Conservation (phyloP, 2,329 filamentous ascomycete species). For the Colletotrichum shisoi region DNA sequence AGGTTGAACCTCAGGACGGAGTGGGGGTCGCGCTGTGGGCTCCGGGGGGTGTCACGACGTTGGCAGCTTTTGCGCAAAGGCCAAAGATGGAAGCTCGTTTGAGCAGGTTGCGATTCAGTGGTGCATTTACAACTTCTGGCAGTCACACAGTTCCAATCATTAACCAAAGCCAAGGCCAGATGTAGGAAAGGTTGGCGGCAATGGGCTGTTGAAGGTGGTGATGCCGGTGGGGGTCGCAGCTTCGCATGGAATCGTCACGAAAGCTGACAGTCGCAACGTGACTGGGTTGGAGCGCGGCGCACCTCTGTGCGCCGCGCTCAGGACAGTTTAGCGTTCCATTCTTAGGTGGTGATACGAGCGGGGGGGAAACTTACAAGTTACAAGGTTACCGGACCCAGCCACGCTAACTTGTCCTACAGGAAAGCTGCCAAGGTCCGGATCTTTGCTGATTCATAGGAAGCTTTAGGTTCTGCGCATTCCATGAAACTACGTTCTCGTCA, state of each 20-base stretch:
- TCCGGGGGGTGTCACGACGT: conserved; percentile 9
- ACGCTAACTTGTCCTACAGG: conserved; percentile 7
- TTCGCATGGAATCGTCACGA: conserved; percentile 19
- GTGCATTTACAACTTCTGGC: background rate
- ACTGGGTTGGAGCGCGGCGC: conserved; percentile 22
- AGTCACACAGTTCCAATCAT: background rate
- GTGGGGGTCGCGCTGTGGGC: background rate
- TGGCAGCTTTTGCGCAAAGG: background rate
- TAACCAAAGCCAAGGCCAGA: background rate
- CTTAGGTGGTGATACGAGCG: background rate
- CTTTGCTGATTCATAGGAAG: too few relatives aligned
- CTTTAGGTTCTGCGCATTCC: too few relatives aligned
- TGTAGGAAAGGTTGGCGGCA: background rate
- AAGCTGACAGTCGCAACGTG: conserved; percentile 37
- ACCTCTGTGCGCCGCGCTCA: background rate
- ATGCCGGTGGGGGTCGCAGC: background rate
- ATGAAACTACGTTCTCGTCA: too few relatives aligned
- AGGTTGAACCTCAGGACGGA: background rate
- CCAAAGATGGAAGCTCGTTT: background rate
- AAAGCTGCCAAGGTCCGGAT: background rate
- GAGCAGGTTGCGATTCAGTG: background rate
- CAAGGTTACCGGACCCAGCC: conserved; percentile 4
- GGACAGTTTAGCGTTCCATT: conserved; percentile 11
- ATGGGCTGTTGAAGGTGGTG: background rate
- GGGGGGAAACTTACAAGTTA: conserved; percentile 10